phyloP scores from a whole-genome alignment of 139 green algal genomes.

The Micractinium conductrix region DNA sequence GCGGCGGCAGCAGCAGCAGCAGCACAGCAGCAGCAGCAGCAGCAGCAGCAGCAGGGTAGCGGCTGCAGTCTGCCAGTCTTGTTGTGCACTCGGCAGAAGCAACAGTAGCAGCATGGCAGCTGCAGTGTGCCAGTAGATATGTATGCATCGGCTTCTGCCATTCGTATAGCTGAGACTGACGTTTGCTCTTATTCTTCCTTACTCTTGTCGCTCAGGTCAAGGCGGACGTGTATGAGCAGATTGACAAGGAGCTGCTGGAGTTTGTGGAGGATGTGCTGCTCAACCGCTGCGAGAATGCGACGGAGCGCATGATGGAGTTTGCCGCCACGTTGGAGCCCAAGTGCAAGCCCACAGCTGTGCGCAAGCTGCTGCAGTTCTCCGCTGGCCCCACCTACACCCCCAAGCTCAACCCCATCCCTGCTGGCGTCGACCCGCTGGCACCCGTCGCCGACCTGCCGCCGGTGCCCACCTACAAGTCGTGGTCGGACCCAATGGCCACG shows the following conservation, averaged over 20 bases:
- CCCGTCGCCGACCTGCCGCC: constrained; percentile 31
- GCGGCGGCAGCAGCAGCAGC: too few species aligned
- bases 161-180: too few species aligned
- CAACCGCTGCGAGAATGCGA: constrained; percentile 95
- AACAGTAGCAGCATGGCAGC: too few species aligned
- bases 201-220: constrained; percentile 75
- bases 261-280: constrained; percentile 98
- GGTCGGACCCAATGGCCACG: constrained; percentile 38
- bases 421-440: constrained; percentile 30
- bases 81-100: too few species aligned
- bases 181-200: background rate
- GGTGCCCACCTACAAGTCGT: constrained; percentile 35
- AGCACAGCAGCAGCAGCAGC: too few species aligned
- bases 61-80: too few species aligned
- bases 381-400: too few species aligned
- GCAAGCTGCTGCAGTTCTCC: constrained; percentile 30
- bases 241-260: constrained; percentile 97
- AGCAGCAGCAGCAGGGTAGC: too few species aligned
- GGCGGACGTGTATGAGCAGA: constrained; percentile 95
- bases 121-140: too few species aligned
- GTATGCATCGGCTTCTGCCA: too few species aligned
- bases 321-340: constrained; percentile 93
- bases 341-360: constrained; percentile 86
- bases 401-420: background rate
- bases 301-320: constrained; percentile 95